Base-by-base conservation (phyloP, 495 filamentous ascomycete species). In the Melanomma pulvis-pyrius region DNA sequence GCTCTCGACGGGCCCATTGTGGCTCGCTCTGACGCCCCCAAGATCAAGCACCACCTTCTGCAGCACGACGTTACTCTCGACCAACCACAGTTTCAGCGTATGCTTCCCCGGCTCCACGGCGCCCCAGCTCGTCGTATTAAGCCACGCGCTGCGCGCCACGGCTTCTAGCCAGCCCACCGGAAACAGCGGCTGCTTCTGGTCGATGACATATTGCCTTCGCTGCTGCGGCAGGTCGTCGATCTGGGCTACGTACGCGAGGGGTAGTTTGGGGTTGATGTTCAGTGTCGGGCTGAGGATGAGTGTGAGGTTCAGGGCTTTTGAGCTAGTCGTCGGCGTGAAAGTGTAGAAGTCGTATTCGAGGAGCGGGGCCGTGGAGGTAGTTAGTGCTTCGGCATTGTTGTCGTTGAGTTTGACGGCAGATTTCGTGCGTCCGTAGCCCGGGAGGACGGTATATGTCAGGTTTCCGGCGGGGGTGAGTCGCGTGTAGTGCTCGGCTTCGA, bases 1-100 rank as follows among this genome's bases (percentile, higher is more conserved):
- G 63, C 86, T 88, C 82, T 89, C 87, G 4, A 88, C 87, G 58
- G 89, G 88, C 1, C 88, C 89, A 44, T 90, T 73, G 74, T 90
- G 91, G 54, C 83, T 86, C 28, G 77, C 73, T 46, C n/a, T 25
- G 7, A 90, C 83, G n/a, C 88, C 88, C 0, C 88, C 89, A 51
- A 91, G 65, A 74, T 92, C 80, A 3, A 91, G 53, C 7, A 90
- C 78, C 30, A 90, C 77, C 77, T 88, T 90, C 78, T 90, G 85
- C 49, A 92, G 78, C n/a, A 89, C 78, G 1, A 90, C 76, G 22
- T 84, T 85, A 41, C 86, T 81, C 77, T 88, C 84, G 54, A 88
- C 75, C 25, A 82, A 79, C 83, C 86, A 87, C 22, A 91, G 59
- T 52, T 83, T 83, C 57, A 90, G 71, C 32, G 77, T 86, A 65